Evolutionary conservation across 208 protist species (phyloP), one percentile per base, ranked within the genome.

Genomic region (Naegleria lovaniensis): DNA sequence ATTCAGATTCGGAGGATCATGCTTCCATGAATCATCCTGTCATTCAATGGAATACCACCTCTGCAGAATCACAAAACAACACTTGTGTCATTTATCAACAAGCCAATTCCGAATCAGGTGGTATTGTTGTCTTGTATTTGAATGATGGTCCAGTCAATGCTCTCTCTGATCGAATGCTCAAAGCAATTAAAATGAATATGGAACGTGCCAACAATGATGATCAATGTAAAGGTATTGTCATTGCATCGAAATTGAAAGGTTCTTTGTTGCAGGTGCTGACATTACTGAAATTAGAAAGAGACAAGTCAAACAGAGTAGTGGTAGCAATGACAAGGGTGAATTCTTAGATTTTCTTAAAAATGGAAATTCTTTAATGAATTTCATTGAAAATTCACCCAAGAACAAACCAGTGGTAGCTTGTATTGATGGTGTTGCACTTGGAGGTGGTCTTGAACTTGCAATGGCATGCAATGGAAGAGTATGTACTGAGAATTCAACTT

Each of bases 181-280:
- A 40, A 22, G 25, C 89, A 0, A 41, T 90, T 29, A 5, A 83
- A 29, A 29, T 0, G 40, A 15, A 85, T 25, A 13, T 90, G 6
- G 41, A 67, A 29, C 15, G 41, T 29, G 89, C 89, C 41, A 25
- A 40, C 5, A 87, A 85, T 29, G 89, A 90, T 67, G 15, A 41
- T 59, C 16, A 6, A 58, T 5, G n/a, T n/a, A 90, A 87, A 9
- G 89, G 38, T 41, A 90, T 90, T 83, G 55, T 90, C 3, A 40
- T 90, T n/a, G 29, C 48, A 36, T 52, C 75, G 4, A 52, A 43
- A 16, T 36, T 59, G 5, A 33, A 19, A 13, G 55, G 48, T 41
- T 75, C n/a, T 90, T 90, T 87, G 58, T 90, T n/a, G 89, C 55
- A 52, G 89, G 51, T 33, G 89, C 89, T 59, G 89, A 90, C 29